Evolutionary conservation across 2,329 filamentous ascomycete species (phyloP), one percentile per base, ranked within the genome.

Genomic region (Fragosphaeria purpurea): DNA sequence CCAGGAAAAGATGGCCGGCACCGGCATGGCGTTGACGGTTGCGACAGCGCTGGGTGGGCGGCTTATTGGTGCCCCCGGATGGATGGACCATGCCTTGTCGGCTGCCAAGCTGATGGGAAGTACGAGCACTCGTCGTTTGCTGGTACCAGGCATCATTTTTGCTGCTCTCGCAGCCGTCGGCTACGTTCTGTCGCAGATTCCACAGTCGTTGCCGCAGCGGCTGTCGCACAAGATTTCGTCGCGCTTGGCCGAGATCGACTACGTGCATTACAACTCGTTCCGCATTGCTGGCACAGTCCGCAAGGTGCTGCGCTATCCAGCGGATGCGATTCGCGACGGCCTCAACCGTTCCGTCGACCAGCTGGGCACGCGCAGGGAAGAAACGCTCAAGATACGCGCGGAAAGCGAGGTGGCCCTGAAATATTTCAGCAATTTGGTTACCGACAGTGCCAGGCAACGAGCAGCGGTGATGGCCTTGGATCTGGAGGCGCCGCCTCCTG

Each of bases 1-100:
- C 49, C 91, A 97, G 65, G 93, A 98, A 68, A 98, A 97, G 74
- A 76, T 94, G 50, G 90, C 91, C 6, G 88, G 91, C 40, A 94
- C 90, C 4, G 86, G 93, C 56, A 90, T 98, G 85, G 93, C 91
- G 6, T 76, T 98, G 62, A 98, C 93, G 1, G 79, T 95, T 38
- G 86, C 86, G 8, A 90, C 88, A 51, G 88, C 95, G 2, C 74
- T 97, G 5, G 88, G 91, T 51, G 80, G 85, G 46, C 79, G 88
- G 45, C 75, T 93, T 61, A 72, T 98, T 40, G 88, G 90, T 53
- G 86, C 89, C 55, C 82, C 86, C 58, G 83, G 86, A 47, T 97
- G 91, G 89, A 72, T 96, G 58, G 91, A 97, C 63, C 87, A 91
- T 56, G 85, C 86, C 2, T 67, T 96, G 48, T 86, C 85, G 55